Percentiles rank a stretch among this genome's conserved stretches.
These are phyloP conservation scores for bread wheat (Triticum aestivum) DNA, from an alignment of 176 grass and related monocot species.

Conservation along the genomic window DNA sequence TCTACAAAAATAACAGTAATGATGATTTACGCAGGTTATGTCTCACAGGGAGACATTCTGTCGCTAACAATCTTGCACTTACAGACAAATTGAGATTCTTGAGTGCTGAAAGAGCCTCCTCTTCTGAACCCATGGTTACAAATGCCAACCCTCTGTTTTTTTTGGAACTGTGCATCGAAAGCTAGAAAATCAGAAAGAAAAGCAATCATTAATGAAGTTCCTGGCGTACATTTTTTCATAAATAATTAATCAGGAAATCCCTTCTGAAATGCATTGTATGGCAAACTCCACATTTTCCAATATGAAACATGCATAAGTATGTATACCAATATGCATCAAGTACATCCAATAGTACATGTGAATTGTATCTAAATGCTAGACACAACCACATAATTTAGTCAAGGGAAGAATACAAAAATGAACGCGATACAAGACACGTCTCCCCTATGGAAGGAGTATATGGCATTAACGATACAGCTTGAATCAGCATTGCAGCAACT, in stretches of 20 bases:
- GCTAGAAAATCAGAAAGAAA: conserved; percentile 48
- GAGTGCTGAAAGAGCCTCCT: conserved; percentile 66
- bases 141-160: conserved; percentile 97
- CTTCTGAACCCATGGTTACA: conserved; percentile 85
- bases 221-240: neutral
- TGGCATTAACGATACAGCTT: neutral
- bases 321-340: neutral
- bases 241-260: neutral
- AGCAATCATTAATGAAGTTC: conserved; percentile 13
- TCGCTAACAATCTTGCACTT: conserved; percentile 31
- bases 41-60: neutral
- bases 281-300: neutral
- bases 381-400: neutral
- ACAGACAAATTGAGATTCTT: conserved; percentile 65
- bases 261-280: neutral
- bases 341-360: neutral
- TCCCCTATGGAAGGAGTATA: neutral
- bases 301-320: neutral
- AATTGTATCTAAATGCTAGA: neutral
- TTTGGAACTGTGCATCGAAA: conserved; percentile 74
- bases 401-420: neutral
- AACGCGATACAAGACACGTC: neutral
- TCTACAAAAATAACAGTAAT: neutral
- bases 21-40: conserved; percentile 4
- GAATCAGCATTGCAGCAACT: neutral